A percentile compares a stretch with the other conserved stretches of the same genome.
phyloP scores from a whole-genome alignment of 176 grass and related monocot species.

The bread wheat (Triticum aestivum) region IWGSC_CS_RefSeq_v2.1 NC_057802.1:595830718-595831217 shows the following conservation, averaged over 20 bases:
- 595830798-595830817: too few relatives aligned
- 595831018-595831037: constrained; percentile 35
- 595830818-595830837: constrained; percentile 8
- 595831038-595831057: constrained; percentile 39
- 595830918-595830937: constrained; percentile 27
- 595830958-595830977: constrained; percentile 13
- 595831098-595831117: constrained; percentile 40
- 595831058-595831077: constrained; percentile 31
- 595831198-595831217: too few relatives aligned
- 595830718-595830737: constrained; percentile 9
- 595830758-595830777: too few relatives aligned
- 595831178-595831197: too few relatives aligned
- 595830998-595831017: constrained; percentile 37
- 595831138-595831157: too few relatives aligned
- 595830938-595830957: background rate
- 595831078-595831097: constrained; percentile 6
- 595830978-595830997: constrained; percentile 41
- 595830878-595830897: constrained; percentile 36
- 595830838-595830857: constrained; percentile 40
- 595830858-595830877: constrained; percentile 20
- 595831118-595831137: background rate
- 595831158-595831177: too few relatives aligned
- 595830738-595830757: constrained; percentile 39
- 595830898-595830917: constrained; percentile 28
- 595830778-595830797: too few relatives aligned